A percentile compares a stretch with the other conserved stretches of the same genome.
Conservation (phyloP, 2,329 filamentous ascomycete genomes). For the Colletotrichum zoysiae region DNA sequence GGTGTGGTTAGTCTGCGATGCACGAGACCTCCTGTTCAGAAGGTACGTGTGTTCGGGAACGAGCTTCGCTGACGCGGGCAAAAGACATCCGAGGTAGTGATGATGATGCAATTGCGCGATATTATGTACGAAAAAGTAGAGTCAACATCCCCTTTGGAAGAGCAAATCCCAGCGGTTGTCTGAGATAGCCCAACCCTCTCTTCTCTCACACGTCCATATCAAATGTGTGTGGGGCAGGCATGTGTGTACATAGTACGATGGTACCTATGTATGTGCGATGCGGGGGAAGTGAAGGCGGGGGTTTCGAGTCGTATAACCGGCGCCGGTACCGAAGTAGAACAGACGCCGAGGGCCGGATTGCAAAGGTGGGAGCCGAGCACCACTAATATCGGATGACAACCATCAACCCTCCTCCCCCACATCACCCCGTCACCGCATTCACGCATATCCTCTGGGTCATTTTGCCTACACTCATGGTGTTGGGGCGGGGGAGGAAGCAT, state of each 20-base stretch:
- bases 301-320: conserved; percentile 24
- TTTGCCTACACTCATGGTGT: background rate
- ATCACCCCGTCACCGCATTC: no score
- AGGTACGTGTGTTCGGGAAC: background rate
- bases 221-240: conserved; percentile 19
- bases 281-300: conserved; percentile 6
- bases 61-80: background rate
- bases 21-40: background rate
- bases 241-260: background rate
- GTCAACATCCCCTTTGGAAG: background rate
- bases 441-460: background rate
- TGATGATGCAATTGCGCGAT: background rate
- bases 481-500: background rate
- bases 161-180: background rate
- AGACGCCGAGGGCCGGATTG: conserved; percentile 29
- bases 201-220: conserved; percentile 29
- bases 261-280: background rate
- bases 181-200: background rate
- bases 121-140: conserved; percentile 2
- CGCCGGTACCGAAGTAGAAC: conserved; percentile 33
- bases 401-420: no score
- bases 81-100: background rate
- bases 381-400: conserved; percentile 1
- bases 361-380: conserved; percentile 2
- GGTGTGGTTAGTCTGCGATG: background rate